Base-by-base conservation (phyloP, 192 early-diverging fungal genomes). In the Diversispora epigaea region DNA sequence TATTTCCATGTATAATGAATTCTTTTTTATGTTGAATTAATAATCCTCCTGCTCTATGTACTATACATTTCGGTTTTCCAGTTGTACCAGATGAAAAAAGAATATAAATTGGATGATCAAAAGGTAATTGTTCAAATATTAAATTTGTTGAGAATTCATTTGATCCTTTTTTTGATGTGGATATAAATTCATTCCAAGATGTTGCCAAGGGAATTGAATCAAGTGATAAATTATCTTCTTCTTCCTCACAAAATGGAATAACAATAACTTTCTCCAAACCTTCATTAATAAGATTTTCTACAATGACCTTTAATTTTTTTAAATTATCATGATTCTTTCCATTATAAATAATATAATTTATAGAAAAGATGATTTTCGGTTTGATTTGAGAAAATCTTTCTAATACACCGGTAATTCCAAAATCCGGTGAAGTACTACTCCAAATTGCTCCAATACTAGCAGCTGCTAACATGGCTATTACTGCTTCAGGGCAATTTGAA, bases 21-120 rank as follows among this genome's bases (percentile, higher is more conserved):
- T 99, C 97, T 81, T 97, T 99, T 75, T 92, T 88, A 68, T 96
- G 92, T 80, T 99, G 96, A 63, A 99, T 84, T 6, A 99, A 79
- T 70, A 93, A 82, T 39, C 97, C 97, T 67, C 93, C 93, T 14
- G 93, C 92, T 8, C 92, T 92, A 82, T 98, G 96, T 41, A 96
- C 95, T 54, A 98, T 92, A 76, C 97, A 99, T 80, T 99, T 99
- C 32, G 97, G 97, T 65, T 93, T 90, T 40, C 93, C 94, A 5
- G 95, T 97, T 1, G 97, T 99, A 12, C 97, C 97, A 3, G 95
- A 97, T 41, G 90, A 92, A 80, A 93, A 99, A 46, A 99, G 83
- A 65, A 98, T 96, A 70, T 90, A 93, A 40, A 96, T 81, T 15
- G 96, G 96, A 76, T 98, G 96, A 73, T 93, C 86, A 77, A 97